Percentiles rank a stretch among this genome's conserved stretches.
phyloP scores from a whole-genome alignment of 768 basidiomycete genomes.

The Tricholoma matsutake region DNA sequence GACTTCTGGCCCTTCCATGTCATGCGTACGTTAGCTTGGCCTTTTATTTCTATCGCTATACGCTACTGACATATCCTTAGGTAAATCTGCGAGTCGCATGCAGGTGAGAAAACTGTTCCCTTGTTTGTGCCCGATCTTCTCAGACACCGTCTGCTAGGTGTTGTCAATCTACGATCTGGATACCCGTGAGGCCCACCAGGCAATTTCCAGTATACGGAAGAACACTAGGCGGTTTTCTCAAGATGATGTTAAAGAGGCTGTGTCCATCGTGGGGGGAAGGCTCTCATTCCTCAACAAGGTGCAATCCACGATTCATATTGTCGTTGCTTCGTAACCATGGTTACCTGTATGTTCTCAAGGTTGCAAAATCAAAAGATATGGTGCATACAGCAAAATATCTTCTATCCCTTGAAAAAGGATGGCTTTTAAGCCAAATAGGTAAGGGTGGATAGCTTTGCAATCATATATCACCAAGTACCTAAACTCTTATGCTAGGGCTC shows the following conservation, averaged over 20 bases:
- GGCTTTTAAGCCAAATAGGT: conserved; percentile 79
- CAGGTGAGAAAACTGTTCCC: conserved; percentile 38
- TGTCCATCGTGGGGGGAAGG: conserved; percentile 72
- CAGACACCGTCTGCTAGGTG: conserved; percentile 36
- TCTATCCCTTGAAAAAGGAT: conserved; percentile 71
- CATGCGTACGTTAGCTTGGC: conserved; percentile 46
- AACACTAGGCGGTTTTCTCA: conserved; percentile 30
- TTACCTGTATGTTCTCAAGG: conserved; percentile 22
- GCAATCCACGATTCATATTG: neutral
- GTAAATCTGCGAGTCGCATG: conserved; percentile 73
- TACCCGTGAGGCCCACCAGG: conserved; percentile 52
- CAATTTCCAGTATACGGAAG: conserved; percentile 51
- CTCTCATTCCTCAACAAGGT: conserved; percentile 73
- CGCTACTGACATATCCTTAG: conserved; percentile 31
- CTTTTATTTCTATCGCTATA: conserved; percentile 1
- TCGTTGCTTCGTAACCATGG: neutral
- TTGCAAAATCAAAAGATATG: conserved; percentile 61
- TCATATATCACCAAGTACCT: neutral
- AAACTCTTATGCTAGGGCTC: conserved; percentile 36
- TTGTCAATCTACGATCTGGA: conserved; percentile 72
- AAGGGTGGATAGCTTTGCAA: conserved; percentile 2
- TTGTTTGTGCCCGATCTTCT: neutral
- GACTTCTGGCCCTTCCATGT: conserved; percentile 80
- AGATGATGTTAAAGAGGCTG: conserved; percentile 41
- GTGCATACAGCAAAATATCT: conserved; percentile 60